A percentile compares a stretch with the other conserved stretches of the same genome.
phyloP scores from a whole-genome alignment of 2,329 filamentous ascomycete species.

The Talaromyces piceae region DNA sequence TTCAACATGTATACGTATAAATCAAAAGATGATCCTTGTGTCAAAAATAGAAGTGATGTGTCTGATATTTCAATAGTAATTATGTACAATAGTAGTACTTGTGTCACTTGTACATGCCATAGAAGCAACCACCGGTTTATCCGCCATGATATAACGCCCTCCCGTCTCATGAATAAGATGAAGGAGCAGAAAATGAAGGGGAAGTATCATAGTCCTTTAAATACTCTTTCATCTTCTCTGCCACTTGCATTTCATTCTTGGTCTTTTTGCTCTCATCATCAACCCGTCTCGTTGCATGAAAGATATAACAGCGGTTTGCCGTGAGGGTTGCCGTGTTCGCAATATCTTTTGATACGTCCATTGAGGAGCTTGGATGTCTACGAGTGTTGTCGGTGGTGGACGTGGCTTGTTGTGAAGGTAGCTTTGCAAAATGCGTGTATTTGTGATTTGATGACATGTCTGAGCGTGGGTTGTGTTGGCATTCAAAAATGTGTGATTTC shows the following conservation, averaged over 20 bases:
- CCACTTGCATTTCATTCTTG: too few species aligned
- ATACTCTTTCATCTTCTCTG: constrained; percentile 1
- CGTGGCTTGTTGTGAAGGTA: not conserved
- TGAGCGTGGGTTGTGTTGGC: constrained; percentile 1
- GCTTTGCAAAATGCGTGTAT: too few species aligned
- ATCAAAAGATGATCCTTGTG: too few species aligned
- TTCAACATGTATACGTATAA: too few species aligned
- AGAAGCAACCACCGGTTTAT: not conserved
- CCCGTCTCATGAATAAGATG: not conserved
- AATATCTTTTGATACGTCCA: constrained; percentile 37
- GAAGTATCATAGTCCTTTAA: constrained; percentile 1
- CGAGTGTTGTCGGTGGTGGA: not conserved
- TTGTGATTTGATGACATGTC: not conserved
- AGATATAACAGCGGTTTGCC: constrained; percentile 35
- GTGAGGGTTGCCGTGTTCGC: constrained; percentile 33
- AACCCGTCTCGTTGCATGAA: too few species aligned
- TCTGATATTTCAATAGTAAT: too few species aligned
- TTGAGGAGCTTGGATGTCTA: constrained; percentile 22
- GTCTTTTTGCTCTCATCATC: too few species aligned
- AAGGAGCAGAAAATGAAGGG: not conserved
- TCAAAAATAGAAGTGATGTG: too few species aligned
- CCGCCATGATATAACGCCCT: too few species aligned
- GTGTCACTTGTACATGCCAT: not conserved
- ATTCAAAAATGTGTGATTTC: not conserved
- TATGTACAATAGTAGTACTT: not conserved